Evolutionary conservation across 1,139 yeast genomes (phyloP), one percentile per base, ranked within the genome.

Genomic region (Zygosaccharomyces pseudobailii): DNA sequence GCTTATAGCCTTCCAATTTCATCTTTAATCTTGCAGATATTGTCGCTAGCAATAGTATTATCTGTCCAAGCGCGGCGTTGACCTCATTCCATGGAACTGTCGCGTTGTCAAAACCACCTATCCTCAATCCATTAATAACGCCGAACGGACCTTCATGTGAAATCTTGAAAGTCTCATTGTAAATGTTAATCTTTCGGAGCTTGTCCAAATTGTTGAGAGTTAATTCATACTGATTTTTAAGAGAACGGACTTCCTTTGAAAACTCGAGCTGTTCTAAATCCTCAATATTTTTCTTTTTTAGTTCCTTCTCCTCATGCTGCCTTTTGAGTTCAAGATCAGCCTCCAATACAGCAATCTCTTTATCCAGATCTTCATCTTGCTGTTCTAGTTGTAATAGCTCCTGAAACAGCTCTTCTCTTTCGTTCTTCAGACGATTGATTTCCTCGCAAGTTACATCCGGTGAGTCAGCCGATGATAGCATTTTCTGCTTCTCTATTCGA

Each of bases 61-160:
- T 71, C 58, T 90, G 96, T 0, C 98, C 98, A 64, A 92, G 70
- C 0, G 96, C 97, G 1, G 95, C 94, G 62, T 90, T 92, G 36
- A 89, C 82, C 58, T 92, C 98, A 43, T 87, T 80, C 95, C 96
- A 89, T 3, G 94, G 86, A 0, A 90, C 80, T 45, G 71, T 76
- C 50, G 73, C 70, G 1, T 73, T 76, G 39, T 77, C 77, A 40
- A 79, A 62, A 22, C 80, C 69, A 0, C 97, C 98, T 10, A 92
- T 65, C 47, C 96, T 69, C 39, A 87, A 73, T 0, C 92, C 95
- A 65, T 90, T 90, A 24, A 92, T 90, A 0, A 94, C 85, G 1
- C 95, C 97, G 67, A 85, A 87, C 41, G 79, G 79, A 6, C 92
- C 92, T 46, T 85, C 88, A 55, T 82, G 84, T 0, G 94, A 85